These are phyloP conservation scores for Beauveria asiatica DNA, from an alignment of 2,329 filamentous ascomycete species.

Conservation along the genomic window DNA sequence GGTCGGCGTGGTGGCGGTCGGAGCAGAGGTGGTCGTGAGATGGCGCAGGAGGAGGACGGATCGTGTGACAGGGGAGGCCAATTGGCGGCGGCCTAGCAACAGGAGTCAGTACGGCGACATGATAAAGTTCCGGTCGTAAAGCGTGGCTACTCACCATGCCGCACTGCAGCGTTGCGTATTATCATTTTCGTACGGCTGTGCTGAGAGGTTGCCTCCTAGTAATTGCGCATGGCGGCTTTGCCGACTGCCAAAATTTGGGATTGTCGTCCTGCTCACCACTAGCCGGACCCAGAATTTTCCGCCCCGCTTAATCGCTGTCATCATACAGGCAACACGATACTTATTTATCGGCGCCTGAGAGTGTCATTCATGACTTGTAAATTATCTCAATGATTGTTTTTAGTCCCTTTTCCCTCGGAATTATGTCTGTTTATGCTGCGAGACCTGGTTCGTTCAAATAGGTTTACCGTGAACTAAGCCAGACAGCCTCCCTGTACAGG, in stretches of 20 bases:
- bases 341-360: too few relatives aligned
- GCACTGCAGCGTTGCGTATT: constrained; percentile 43
- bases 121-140: neutral
- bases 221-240: neutral
- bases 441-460: too few relatives aligned
- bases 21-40: constrained; percentile 23
- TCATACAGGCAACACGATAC: neutral
- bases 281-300: constrained; percentile 13
- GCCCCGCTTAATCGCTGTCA: constrained; percentile 3
- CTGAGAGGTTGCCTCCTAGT: neutral
- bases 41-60: constrained; percentile 23
- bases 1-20: constrained; percentile 12
- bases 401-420: too few relatives aligned
- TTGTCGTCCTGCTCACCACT: neutral
- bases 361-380: too few relatives aligned
- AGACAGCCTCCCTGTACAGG: neutral
- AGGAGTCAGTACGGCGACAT: constrained; percentile 3
- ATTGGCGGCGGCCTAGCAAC: constrained; percentile 41
- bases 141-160: constrained; percentile 39
- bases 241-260: constrained; percentile 10
- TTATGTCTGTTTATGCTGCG: too few relatives aligned
- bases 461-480: neutral
- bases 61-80: constrained; percentile 36
- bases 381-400: too few relatives aligned
- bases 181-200: constrained; percentile 37